Percentiles rank a stretch among this genome's conserved stretches.
These are phyloP conservation scores for Aspergillus sp. DNA, from an alignment of 2,329 filamentous ascomycete genomes.

Conservation along the genomic window DNA sequence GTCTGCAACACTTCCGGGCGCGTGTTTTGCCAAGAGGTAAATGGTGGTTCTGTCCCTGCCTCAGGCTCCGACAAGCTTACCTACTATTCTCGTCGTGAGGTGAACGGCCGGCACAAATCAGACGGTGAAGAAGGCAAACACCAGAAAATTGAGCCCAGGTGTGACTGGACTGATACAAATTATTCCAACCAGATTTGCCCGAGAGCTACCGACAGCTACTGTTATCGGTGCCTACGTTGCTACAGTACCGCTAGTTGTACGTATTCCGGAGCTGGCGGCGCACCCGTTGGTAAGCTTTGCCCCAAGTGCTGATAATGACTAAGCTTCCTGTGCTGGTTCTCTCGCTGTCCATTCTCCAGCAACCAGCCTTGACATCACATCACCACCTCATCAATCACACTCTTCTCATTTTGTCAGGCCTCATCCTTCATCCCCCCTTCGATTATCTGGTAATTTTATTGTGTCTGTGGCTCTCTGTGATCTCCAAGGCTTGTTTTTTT, in stretches of 20 bases:
- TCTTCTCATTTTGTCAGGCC: conserved; percentile 8
- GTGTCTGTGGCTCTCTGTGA: conserved; percentile 10
- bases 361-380: conserved; percentile 41
- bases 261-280: not conserved
- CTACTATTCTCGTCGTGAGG: not conserved
- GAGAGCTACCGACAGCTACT: too few relatives aligned
- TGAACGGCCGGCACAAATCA: not conserved
- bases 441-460: conserved; percentile 18
- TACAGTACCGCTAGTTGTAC: not conserved
- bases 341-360: conserved; percentile 27
- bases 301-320: conserved; percentile 27
- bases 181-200: too few relatives aligned
- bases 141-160: not conserved
- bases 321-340: conserved; percentile 32
- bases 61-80: conserved; percentile 8
- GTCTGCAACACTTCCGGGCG: not conserved
- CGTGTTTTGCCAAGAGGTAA: conserved; percentile 6
- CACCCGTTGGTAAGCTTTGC: conserved; percentile 10
- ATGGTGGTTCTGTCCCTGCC: conserved; percentile 6
- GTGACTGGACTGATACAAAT: not conserved
- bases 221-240: not conserved
- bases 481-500: conserved; percentile 13
- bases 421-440: conserved; percentile 23
- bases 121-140: not conserved
- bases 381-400: conserved; percentile 29